Percentiles rank a stretch among this genome's conserved stretches.
Conservation (phyloP, 768 basidiomycete species). For the Lyophyllum semitale region DNA sequence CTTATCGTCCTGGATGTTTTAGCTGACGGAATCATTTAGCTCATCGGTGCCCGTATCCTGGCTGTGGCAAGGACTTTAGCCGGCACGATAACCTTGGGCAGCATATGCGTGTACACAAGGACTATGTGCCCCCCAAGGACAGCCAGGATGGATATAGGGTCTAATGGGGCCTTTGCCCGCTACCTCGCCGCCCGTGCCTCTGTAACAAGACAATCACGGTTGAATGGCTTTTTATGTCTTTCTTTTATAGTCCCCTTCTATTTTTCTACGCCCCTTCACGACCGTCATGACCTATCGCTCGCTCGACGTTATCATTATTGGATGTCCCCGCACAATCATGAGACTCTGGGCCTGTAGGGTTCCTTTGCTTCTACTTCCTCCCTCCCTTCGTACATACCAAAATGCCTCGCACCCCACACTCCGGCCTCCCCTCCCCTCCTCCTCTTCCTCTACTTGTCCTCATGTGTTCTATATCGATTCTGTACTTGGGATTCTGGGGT, state of each 20-base stretch:
- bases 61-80: constrained; percentile 83
- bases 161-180: neutral
- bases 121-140: constrained; percentile 36
- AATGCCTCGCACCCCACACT: neutral
- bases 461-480: neutral
- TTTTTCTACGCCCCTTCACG: neutral
- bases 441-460: neutral
- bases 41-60: constrained; percentile 77
- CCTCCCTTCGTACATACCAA: neutral
- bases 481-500: constrained; percentile 4
- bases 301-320: constrained; percentile 1
- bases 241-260: neutral
- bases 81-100: constrained; percentile 88
- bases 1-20: too few relatives aligned
- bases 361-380: neutral
- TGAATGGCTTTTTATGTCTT: constrained; percentile 1
- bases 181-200: neutral
- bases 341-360: neutral
- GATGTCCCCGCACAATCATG: constrained; percentile 7
- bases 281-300: constrained; percentile 1
- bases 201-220: constrained; percentile 2
- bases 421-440: neutral
- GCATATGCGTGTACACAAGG: constrained; percentile 82
- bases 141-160: constrained; percentile 9
- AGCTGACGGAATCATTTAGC: constrained; percentile 42